Evolutionary conservation across 371 early-diverging fungal genomes (phyloP), one percentile per base, ranked within the genome.

Genomic region (Haplosporangium sp.): DNA sequence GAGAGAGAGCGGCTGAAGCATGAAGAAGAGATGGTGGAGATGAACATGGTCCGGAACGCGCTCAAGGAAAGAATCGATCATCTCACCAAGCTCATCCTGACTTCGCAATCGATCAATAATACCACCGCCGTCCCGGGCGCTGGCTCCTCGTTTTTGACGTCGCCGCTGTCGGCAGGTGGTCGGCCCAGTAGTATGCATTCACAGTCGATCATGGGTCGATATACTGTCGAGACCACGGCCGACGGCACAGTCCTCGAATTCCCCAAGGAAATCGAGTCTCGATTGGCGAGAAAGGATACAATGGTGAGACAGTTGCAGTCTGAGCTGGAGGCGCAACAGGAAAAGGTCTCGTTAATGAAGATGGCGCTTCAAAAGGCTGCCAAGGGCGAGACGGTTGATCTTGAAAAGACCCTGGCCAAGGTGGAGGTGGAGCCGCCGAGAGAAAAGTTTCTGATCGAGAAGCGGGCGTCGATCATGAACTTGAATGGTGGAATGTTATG

Each of bases 1-100:
- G 63, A 80, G 67, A 68, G 73, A 64, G 80, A 83, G 65, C 73
- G 82, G 10, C 21, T 70, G 67, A 82, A 90, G 83, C 91, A 90
- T 70, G 94, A 95, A 68, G 92, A 95, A 68, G 89, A 94, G 71
- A 71, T 95, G 73, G 82, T 84, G 52, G 93, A 93, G 68, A 84
- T 89, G 82, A 87, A 90, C 58, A 83, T 91, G 72, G 90, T 89
- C 12, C 83, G 94, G 41, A 91, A 90, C 21, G 91, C 93, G 0
- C 81, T 95, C 62, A 95, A 94, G 67, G 95, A 95, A 71, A 79
- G 94, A 59, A 91, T 93, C 58, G 92, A 90, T 43, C 94, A 96
- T 57, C 79, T 96, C 53, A 95, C 95, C 6, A 89, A 90, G 23
- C 79, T 95, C 38, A 96, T 96, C 59, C 70, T 96, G 59, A 95